A percentile compares a stretch with the other conserved stretches of the same genome.
phyloP scores from a whole-genome alignment of 169 alveolate genomes.

The Theileria sp. region DNA sequence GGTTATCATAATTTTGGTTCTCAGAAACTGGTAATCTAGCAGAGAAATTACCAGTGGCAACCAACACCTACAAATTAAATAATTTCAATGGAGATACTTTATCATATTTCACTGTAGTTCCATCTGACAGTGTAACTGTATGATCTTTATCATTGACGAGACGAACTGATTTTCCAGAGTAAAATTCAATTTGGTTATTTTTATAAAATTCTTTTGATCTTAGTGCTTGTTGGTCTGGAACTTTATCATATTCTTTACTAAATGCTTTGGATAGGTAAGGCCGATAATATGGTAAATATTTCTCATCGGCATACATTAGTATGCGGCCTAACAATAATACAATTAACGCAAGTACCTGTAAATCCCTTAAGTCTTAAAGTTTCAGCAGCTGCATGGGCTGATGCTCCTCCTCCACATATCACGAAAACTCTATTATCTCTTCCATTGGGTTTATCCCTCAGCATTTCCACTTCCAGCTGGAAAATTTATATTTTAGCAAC shows the following conservation, averaged over 20 bases:
- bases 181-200: slow-evolving; percentile 51
- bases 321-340: slow-evolving; percentile 44
- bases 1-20: slow-evolving; percentile 38
- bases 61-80: slow-evolving; percentile 37
- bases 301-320: slow-evolving; percentile 64
- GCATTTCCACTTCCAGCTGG: slow-evolving; percentile 51
- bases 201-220: slow-evolving; percentile 66
- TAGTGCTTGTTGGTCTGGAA: slow-evolving; percentile 66
- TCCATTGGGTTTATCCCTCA: slow-evolving; percentile 41
- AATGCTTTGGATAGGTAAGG: slow-evolving; percentile 70
- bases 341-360: slow-evolving; percentile 61
- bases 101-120: slow-evolving; percentile 68
- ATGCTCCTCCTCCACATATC: slow-evolving; percentile 87
- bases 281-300: slow-evolving; percentile 73
- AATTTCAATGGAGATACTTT: slow-evolving; percentile 22
- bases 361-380: slow-evolving; percentile 80
- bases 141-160: slow-evolving; percentile 56
- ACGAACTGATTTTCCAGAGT: slow-evolving; percentile 56
- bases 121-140: slow-evolving; percentile 66
- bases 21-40: slow-evolving; percentile 40
- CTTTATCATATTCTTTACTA: slow-evolving; percentile 44
- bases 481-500: not conserved
- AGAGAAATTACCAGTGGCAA: slow-evolving; percentile 72
- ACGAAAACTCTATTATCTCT: slow-evolving; percentile 72
- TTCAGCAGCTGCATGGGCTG: slow-evolving; percentile 83